Base-by-base conservation (phyloP, 2,329 filamentous ascomycete species). In the Penicillium digitatum region DNA sequence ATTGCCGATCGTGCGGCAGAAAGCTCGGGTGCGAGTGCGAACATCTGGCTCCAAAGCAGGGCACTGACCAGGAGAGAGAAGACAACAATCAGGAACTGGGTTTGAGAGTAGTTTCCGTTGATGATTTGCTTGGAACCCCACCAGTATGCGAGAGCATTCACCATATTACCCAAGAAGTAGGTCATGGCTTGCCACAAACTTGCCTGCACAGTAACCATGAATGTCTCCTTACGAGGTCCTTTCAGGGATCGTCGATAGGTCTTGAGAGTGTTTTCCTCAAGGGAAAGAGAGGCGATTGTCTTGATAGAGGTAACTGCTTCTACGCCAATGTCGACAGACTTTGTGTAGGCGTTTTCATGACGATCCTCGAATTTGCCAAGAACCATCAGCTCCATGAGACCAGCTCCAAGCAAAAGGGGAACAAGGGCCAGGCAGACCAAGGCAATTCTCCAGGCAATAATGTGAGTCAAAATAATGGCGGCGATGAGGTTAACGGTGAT, bases 121-220 rank as follows among this genome's bases (percentile, higher is more conserved):
- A 85, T 81, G 56, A 91, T 88, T 59, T 85, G 83, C 62, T 83
- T 86, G 0, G 87, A 81, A 3, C 88, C 88, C 87, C 88, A 92
- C 87, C 87, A 92, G 71, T 90, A 91, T 0, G 87, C 86, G 51
- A 92, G 81, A 0, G 87, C 86, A 65, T 90, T 89, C 26, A 90
- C 82, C 48, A 88, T 78, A 64, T 87, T 87, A 20, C 84, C 82
- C 2, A 76, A 56, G 57, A 73, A 72, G 51, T 76, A 76, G 2
- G 75, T 73, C 48, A 77, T 71, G 2, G 77, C 76, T 49, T 78
- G 70, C 69, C 75, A 78, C 22, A 78, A 66, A 59, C 74, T 78
- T 18, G 76, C 73, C 43, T 78, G 74, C 27, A 80, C 60, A 22
- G 77, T 80, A 18, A 78, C 77, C n/a, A 70, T 66, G 1, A 79